Conservation (phyloP, 495 filamentous ascomycete species). For the Parathielavia appendiculata region DNA sequence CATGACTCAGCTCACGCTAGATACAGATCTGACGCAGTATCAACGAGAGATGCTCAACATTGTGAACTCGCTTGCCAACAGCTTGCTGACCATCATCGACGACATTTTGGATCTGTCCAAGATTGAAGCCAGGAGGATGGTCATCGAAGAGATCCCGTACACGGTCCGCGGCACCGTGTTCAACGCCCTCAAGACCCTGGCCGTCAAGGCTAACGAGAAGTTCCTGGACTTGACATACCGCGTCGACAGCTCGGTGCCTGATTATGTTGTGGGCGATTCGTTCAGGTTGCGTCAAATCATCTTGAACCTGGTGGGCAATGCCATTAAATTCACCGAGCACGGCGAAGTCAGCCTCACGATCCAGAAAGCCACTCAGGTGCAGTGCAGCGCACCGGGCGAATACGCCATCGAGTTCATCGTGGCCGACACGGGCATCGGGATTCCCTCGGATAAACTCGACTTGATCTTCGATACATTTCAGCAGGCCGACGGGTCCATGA, state of each 20-base stretch:
- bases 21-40: conserved; percentile 90
- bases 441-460: conserved; percentile 91
- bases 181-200: conserved; percentile 93
- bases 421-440: conserved; percentile 95
- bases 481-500: conserved; percentile 97
- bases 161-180: conserved; percentile 93
- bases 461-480: conserved; percentile 99
- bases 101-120: conserved; percentile 99
- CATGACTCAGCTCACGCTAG: conserved; percentile 95
- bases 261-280: conserved; percentile 95
- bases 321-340: conserved; percentile 95
- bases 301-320: conserved; percentile 73
- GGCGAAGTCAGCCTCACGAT: conserved; percentile 96
- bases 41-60: conserved; percentile 99
- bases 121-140: conserved; percentile 99
- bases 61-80: conserved; percentile 95
- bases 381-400: conserved; percentile 60
- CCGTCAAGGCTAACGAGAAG: conserved; percentile 96
- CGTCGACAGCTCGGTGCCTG: conserved; percentile 89
- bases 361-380: conserved; percentile 59
- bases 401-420: conserved; percentile 97
- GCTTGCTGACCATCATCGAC: conserved; percentile 96
- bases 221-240: conserved; percentile 90
- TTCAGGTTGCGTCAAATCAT: conserved; percentile 97
- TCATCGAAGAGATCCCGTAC: conserved; percentile 97